Base-by-base conservation (phyloP, 345 rosid genomes). In the Camelina hispida region DNA sequence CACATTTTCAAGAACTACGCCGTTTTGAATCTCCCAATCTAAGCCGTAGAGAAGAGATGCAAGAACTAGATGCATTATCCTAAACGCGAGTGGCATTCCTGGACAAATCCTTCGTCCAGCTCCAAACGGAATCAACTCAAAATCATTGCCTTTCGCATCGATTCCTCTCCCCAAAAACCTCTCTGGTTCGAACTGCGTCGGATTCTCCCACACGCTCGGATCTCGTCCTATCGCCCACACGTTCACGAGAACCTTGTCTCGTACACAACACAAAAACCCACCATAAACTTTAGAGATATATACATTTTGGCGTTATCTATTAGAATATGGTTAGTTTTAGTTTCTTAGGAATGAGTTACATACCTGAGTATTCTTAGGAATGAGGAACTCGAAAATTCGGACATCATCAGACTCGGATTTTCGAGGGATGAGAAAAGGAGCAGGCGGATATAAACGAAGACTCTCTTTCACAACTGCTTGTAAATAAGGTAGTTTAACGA, bases 1-100 rank as follows among this genome's bases (percentile, higher is more conserved):
- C 13, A 80, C 32, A 52, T 84, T 64, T 7, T 63, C 83, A 10
- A 53, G 42, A 68, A 43, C 51, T 25, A 43, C 56, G 16, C 76
- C 74, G 11, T 59, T 25, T 4, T 79, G 81, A 1, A 72, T 51
- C 9, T 75, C 59, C 87, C 85, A 84, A 48, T 85, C 78, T 62
- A 84, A 85, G 40, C 74, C 70, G 51, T 64, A 74, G 51, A 81
- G 43, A 9, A 85, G 68, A 43, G 81, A 63, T 32, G 79, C 86
- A 81, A 87, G 68, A 70, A 81, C 72, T 8, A 80, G 20, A 57
- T 71, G 83, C 55, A 88, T 9, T 84, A 81, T 80, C 65, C 77
- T 78, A 8, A 51, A 18, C 1, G 77, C 91, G 6, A 85, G 25
- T 8, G 83, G 78, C 72, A 85, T 68, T 38, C 80, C 80, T 18